Conservation (phyloP, 1,284 basidiomycete genomes). For the Exobasidium cylindrosporum region DNA sequence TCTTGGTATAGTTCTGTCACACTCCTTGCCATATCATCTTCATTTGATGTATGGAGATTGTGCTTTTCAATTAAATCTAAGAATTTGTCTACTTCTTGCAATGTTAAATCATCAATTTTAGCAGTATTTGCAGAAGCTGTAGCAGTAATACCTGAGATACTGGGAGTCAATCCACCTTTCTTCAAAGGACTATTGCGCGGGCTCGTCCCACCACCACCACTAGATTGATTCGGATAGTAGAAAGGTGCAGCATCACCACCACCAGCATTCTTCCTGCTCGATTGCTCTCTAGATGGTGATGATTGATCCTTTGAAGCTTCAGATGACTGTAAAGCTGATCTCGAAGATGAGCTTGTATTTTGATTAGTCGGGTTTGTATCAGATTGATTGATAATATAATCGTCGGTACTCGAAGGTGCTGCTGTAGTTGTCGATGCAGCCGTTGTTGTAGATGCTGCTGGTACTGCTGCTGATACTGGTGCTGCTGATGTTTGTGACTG, state of each 20-base stretch:
- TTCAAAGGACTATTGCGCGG: not conserved
- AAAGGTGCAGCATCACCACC: not conserved
- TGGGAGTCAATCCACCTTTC: not conserved
- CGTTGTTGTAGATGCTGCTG: not conserved
- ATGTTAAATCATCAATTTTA: slow-evolving; percentile 6
- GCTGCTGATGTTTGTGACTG: not conserved
- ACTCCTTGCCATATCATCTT: slow-evolving; percentile 15
- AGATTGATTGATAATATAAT: not conserved
- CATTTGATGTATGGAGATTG: slow-evolving; percentile 12
- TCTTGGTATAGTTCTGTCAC: slow-evolving; percentile 17
- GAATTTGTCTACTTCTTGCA: slow-evolving; percentile 13
- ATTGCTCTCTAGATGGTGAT: not conserved
- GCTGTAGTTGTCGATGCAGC: not conserved
- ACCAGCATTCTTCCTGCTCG: not conserved
- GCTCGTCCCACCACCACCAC: not conserved
- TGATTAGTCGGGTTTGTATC: not conserved
- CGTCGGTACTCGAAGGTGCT: not conserved
- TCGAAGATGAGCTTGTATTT: not conserved
- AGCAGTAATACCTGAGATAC: not conserved
- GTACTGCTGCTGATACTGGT: not conserved
- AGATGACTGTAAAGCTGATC: too few species aligned
- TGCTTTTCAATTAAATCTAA: slow-evolving; percentile 15
- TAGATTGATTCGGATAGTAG: not conserved
- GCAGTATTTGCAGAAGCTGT: not conserved
- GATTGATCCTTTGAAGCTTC: too few species aligned